Evolutionary conservation across 805 yeast species (phyloP).

Genomic region (Candida nemodendra): DNA sequence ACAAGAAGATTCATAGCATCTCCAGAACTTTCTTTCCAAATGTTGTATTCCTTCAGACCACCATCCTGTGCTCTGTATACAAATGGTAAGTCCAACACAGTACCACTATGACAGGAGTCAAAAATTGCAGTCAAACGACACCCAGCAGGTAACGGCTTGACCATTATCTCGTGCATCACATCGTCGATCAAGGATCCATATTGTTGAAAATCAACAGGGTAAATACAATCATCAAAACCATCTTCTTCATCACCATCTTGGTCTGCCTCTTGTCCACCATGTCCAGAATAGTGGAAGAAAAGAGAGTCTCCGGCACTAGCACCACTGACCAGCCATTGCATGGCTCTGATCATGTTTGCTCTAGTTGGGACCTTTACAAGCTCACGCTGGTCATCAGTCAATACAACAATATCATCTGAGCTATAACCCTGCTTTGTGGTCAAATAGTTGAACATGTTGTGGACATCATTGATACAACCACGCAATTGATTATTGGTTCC

Average conservation of each 20-base stretch:
- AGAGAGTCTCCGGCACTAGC: slow-evolving; percentile 77
- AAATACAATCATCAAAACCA: slow-evolving; percentile 38
- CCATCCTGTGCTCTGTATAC: slow-evolving; percentile 77
- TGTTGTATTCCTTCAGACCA: slow-evolving; percentile 74
- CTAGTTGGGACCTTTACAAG: slow-evolving; percentile 56
- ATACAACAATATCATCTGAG: slow-evolving; percentile 54
- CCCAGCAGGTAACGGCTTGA: slow-evolving; percentile 66
- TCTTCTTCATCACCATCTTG: slow-evolving; percentile 38
- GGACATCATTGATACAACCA: slow-evolving; percentile 81
- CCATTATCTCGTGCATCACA: slow-evolving; percentile 68
- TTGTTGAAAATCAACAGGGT: slow-evolving; percentile 48
- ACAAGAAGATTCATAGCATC: slow-evolving; percentile 59
- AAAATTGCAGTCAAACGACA: slow-evolving; percentile 76
- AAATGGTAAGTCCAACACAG: slow-evolving; percentile 77
- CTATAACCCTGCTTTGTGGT: slow-evolving; percentile 44
- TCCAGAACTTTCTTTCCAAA: slow-evolving; percentile 71
- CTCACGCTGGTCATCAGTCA: slow-evolving; percentile 55
- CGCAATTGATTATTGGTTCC: slow-evolving; percentile 59
- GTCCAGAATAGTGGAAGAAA: slow-evolving; percentile 84
- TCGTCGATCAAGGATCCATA: slow-evolving; percentile 75
- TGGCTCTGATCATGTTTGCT: slow-evolving; percentile 70
- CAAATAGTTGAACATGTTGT: slow-evolving; percentile 43
- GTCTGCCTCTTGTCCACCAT: slow-evolving; percentile 76
- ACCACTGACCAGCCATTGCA: slow-evolving; percentile 75
- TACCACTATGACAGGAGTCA: slow-evolving; percentile 86